Evolutionary conservation across 2,329 filamentous ascomycete genomes (phyloP).

Genomic region (Colletotrichum eleusines): DNA sequence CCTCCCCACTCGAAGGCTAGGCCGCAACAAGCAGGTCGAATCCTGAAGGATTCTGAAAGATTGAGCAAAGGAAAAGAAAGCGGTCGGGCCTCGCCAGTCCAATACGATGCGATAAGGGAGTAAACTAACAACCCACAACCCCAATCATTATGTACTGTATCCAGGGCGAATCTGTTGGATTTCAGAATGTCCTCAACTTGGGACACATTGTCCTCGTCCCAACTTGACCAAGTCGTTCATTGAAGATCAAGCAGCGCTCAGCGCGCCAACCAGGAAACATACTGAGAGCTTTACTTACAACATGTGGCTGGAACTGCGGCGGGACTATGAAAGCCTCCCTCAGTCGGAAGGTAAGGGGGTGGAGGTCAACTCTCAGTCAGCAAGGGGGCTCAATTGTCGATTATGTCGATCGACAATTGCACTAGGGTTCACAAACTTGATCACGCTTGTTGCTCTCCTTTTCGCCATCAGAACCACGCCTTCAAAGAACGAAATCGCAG

Average conservation of each 20-base stretch:
- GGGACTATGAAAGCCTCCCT: slow-evolving; percentile 5
- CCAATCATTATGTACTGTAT: neutral
- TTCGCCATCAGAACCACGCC: neutral
- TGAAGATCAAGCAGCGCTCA: neutral
- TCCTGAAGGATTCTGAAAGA: slow-evolving; percentile 22
- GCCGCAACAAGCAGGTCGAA: slow-evolving; percentile 29
- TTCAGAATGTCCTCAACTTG: neutral
- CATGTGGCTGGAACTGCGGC: slow-evolving; percentile 20
- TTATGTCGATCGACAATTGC: slow-evolving; percentile 5
- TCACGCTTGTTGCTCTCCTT: slow-evolving; percentile 1
- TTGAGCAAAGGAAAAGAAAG: neutral
- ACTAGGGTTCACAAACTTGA: slow-evolving; percentile 2
- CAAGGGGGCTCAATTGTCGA: neutral
- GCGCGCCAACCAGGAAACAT: no score
- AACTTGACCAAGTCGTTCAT: no score
- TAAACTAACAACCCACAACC: neutral
- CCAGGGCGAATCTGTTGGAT: accelerated
- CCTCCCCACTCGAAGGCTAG: slow-evolving; percentile 13
- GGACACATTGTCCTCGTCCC: no score
- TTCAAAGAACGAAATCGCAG: accelerated
- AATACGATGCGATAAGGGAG: neutral
- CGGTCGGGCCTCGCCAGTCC: neutral
- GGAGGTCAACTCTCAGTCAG: neutral
- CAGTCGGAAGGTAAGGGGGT: slow-evolving; percentile 13
- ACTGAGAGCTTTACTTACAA: neutral